Base-by-base conservation (phyloP, 306 rosid species). In the Rubus parviflorus region DNA sequence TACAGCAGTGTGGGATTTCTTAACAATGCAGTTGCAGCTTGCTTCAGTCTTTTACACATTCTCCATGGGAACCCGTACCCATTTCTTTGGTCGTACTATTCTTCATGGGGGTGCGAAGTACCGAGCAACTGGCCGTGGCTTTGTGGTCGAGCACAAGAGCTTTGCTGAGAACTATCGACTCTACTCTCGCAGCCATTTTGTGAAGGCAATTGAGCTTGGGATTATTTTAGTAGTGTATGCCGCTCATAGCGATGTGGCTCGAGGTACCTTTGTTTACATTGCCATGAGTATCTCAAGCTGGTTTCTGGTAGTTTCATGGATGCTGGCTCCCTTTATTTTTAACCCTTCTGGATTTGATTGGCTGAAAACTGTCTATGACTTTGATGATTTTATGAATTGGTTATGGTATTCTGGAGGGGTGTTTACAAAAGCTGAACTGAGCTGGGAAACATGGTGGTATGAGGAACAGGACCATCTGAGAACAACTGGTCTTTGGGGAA, bases 371-470 rank as follows among this genome's bases (percentile, higher is more conserved):
- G 98, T 94, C 4, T 91, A 94, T 42, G 98, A 94, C 85, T 94
- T 89, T 56, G 93, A 85, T 19, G 92, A 86, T 85, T 94, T 94
- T 78, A 64, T 94, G 75, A 84, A 76, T 79, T 94, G 98, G 98
- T 69, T 92, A 79, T 94, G 96, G 96, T 82, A 69, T 82, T 80
- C 91, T 1, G 91, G 98, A 51, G 97, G 96, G 75, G 83, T 82
- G 35, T 90, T 90, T 76, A 72, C 80, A 61, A 87, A 90, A 77
- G 89, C 90, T 52, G 98, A 92, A 66, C 82, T 79, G 72, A 90
- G 98, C 90, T 94, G 98, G 98, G 94, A 89, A 84, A 85, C 91
- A 71, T 94, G 98, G 98, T 94, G 98, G 97, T 79, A 85, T 16
- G 97, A 94, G 75, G 98, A 94, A 81, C 97, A 94, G 81, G 97